phyloP scores from a whole-genome alignment of 805 yeast genomes.

The Kuraishia piskuri region DNA sequence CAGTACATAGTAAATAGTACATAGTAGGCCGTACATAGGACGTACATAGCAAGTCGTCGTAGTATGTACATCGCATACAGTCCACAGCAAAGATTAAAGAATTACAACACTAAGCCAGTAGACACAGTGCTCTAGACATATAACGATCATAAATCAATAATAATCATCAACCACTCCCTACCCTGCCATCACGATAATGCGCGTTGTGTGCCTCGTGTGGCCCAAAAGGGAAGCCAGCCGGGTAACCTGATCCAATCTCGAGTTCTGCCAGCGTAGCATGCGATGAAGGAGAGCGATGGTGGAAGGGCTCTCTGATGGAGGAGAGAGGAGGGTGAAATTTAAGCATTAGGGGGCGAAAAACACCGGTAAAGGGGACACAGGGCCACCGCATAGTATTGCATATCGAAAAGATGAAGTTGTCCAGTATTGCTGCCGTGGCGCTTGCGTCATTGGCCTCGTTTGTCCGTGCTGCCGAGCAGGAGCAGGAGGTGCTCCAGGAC shows the following conservation, averaged over 20 bases:
- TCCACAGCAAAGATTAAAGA: no score
- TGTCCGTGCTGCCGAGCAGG: conserved; percentile 2
- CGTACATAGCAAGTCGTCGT: no score
- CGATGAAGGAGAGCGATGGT: background rate
- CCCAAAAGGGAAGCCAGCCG: background rate
- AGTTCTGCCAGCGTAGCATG: background rate
- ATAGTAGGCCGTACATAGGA: no score
- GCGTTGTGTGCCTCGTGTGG: background rate
- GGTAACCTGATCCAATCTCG: conserved; percentile 1
- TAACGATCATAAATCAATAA: no score
- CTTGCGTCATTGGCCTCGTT: conserved; percentile 8
- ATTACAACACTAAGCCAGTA: no score
- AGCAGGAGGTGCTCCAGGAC: background rate
- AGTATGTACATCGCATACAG: no score
- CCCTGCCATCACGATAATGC: background rate
- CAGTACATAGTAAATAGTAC: no score
- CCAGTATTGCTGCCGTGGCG: conserved; percentile 9
- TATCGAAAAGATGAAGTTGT: conserved; percentile 13
- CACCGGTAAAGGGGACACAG: background rate
- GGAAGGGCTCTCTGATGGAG: no score
- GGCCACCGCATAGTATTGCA: background rate
- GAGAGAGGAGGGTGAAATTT: background rate
- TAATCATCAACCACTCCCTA: no score
- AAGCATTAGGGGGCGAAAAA: background rate
- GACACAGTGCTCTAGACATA: no score